Conservation (phyloP, 768 basidiomycete species). For the Xerocomellus dryophilus region DNA sequence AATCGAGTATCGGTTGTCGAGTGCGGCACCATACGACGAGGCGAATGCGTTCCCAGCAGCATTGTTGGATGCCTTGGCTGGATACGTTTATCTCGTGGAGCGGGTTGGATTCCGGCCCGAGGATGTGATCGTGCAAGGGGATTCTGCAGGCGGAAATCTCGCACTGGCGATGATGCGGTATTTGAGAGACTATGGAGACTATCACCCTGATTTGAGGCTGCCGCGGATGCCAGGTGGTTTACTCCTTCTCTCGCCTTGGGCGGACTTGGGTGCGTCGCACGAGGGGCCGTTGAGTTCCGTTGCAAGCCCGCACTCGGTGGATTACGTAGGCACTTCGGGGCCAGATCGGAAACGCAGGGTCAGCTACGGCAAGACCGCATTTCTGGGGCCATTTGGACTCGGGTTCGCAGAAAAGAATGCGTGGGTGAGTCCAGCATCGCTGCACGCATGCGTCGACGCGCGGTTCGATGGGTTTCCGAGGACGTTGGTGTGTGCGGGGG, state of each 20-base stretch:
- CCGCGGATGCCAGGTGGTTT: conserved; percentile 29
- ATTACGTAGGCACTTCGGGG: conserved; percentile 27
- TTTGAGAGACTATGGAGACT: conserved; percentile 22
- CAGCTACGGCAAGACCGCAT: conserved; percentile 29
- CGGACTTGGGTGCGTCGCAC: conserved; percentile 21
- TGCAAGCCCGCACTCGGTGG: conserved; percentile 22
- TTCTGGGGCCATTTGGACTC: conserved; percentile 48
- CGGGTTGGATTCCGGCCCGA: conserved; percentile 38
- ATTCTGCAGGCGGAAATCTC: conserved; percentile 55
- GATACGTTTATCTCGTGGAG: conserved; percentile 48
- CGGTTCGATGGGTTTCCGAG: conserved; percentile 56
- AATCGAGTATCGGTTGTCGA: conserved; percentile 49
- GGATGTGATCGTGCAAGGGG: conserved; percentile 48
- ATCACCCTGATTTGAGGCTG: conserved; percentile 14
- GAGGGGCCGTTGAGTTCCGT: conserved; percentile 37
- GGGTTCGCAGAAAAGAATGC: conserved; percentile 45
- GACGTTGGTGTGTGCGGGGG: conserved; percentile 59
- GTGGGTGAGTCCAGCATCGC: conserved; percentile 62
- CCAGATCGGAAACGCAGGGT: neutral
- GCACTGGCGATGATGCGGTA: conserved; percentile 40
- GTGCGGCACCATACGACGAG: conserved; percentile 24
- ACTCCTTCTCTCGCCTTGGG: conserved; percentile 37
- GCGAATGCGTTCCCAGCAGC: conserved; percentile 50
- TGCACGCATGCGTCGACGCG: conserved; percentile 36
- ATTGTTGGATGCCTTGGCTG: conserved; percentile 49